Base-by-base conservation (phyloP, 768 basidiomycete species). In the Omphalotus guepiniiformis region DNA sequence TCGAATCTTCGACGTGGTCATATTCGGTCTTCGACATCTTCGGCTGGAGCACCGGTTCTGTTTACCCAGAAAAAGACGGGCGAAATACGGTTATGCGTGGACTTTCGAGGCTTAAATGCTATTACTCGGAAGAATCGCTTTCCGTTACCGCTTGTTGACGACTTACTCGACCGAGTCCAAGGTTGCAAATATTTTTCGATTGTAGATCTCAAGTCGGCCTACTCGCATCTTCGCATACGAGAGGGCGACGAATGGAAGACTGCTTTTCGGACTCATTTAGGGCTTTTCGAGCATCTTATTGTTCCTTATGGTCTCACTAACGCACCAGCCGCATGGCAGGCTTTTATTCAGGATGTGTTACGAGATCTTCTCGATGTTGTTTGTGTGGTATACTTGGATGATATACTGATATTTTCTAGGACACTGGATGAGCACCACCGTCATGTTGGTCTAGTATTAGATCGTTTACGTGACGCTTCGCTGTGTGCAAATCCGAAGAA, bases 241-340 rank as follows among this genome's bases (percentile, higher is more conserved):
- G 59, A 68, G 35, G 72, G 70, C 2, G 63, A 75, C 42, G 59
- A 74, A 54, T 66, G 59, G 62, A 76, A 72, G 51, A 71, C 63
- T 1, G 68, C 63, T 13, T 69, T 80, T 52, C 39, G 54, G 2
- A 71, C 66, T 0, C 52, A 61, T 13, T 52, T 52, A 4, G 72
- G 74, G 1, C 52, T 63, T 1, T 75, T 60, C 37, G 61, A 76
- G 58, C 69, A 51, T 29, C 50, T 52, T 18, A 71, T 69, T 25
- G 74, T 70, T 70, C 72, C 62, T 41, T 73, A 60, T 37, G 66
- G 68, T 0, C 41, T 63, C 15, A 64, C 53, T 26, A 73, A 76
- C 45, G 58, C 72, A 13, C 58, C 60, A 3, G 38, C 52, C 1
- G 65, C 63, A 0, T 60, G 67, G 21, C 64, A 79, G n/a, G 51